These are phyloP conservation scores for Litchi chinensis DNA, from an alignment of 345 rosid species.

Conservation along the genomic window DNA sequence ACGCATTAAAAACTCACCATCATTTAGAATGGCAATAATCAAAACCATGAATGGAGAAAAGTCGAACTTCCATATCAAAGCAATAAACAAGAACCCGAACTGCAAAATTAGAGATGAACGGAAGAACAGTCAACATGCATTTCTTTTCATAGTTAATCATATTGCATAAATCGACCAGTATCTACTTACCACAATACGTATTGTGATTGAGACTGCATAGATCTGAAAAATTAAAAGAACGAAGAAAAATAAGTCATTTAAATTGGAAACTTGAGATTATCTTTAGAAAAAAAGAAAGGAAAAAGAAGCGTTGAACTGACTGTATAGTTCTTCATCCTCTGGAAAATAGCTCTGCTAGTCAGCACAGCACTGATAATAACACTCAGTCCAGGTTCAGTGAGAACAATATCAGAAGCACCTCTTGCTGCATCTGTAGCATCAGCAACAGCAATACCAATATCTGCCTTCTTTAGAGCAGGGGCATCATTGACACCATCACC, in stretches of 20 bases:
- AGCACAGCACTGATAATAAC: constrained; percentile 91
- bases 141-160: neutral
- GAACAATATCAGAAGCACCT: constrained; percentile 73
- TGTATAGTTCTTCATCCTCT: constrained; percentile 95
- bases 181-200: constrained; percentile 80
- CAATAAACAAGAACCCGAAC: constrained; percentile 89
- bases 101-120: constrained; percentile 27
- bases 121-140: constrained; percentile 9
- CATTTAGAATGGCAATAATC: constrained; percentile 90
- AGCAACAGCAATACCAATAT: constrained; percentile 92
- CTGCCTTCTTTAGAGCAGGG: constrained; percentile 93
- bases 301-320: constrained; percentile 34
- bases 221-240: constrained; percentile 43
- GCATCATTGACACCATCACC: constrained; percentile 99
- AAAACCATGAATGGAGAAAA: constrained; percentile 97
- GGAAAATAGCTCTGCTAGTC: constrained; percentile 88
- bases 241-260: neutral
- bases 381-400: constrained; percentile 86
- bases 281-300: neutral
- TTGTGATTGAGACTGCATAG: constrained; percentile 94
- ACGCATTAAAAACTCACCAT: constrained; percentile 50
- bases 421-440: constrained; percentile 95
- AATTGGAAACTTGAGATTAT: neutral
- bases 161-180: constrained; percentile 12
- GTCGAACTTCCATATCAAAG: constrained; percentile 83